Percentiles rank a stretch among this genome's conserved stretches.
These are phyloP conservation scores for Candida pseudoviswanathii DNA, from an alignment of 1,139 yeast genomes.

Conservation along the genomic window DNA sequence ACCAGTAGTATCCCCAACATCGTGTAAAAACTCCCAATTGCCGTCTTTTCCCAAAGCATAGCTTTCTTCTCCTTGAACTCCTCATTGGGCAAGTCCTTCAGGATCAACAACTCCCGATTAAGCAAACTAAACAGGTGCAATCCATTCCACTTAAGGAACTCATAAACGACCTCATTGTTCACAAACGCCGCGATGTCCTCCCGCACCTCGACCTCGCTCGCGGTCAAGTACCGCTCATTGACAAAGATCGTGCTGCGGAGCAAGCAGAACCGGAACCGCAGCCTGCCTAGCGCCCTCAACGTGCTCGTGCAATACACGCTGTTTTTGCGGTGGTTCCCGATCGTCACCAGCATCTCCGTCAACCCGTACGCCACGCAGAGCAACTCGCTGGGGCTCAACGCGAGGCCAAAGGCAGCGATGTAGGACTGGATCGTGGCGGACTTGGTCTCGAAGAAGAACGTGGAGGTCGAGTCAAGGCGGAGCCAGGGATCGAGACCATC, in stretches of 20 bases:
- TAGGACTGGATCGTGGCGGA: not conserved
- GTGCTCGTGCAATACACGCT: conserved; percentile 16
- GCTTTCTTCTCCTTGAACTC: conserved; percentile 14
- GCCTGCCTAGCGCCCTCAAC: conserved; percentile 16
- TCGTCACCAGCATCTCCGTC: conserved; percentile 3
- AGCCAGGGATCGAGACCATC: not conserved
- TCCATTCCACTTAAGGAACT: conserved; percentile 36
- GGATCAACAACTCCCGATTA: conserved; percentile 10
- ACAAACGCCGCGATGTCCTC: conserved; percentile 20
- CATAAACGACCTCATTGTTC: conserved; percentile 26
- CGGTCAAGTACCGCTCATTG: conserved; percentile 29
- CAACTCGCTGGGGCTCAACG: conserved; percentile 6
- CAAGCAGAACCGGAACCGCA: conserved; percentile 12
- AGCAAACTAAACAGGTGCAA: conserved; percentile 20
- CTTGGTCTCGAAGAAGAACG: not conserved
- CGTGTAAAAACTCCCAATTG: conserved; percentile 42
- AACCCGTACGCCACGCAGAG: conserved; percentile 11
- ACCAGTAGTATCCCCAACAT: conserved; percentile 39
- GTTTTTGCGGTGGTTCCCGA: conserved; percentile 8
- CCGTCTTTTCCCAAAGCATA: conserved; percentile 26
- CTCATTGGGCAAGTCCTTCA: conserved; percentile 5
- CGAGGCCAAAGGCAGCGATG: conserved; percentile 1
- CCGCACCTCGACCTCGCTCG: conserved; percentile 29
- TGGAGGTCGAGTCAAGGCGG: not conserved
- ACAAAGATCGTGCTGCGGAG: conserved; percentile 23